A percentile compares a stretch with the other conserved stretches of the same genome.
These are phyloP conservation scores for Barbarea vulgaris DNA, from an alignment of 345 rosid species.

Conservation along the genomic window DNA sequence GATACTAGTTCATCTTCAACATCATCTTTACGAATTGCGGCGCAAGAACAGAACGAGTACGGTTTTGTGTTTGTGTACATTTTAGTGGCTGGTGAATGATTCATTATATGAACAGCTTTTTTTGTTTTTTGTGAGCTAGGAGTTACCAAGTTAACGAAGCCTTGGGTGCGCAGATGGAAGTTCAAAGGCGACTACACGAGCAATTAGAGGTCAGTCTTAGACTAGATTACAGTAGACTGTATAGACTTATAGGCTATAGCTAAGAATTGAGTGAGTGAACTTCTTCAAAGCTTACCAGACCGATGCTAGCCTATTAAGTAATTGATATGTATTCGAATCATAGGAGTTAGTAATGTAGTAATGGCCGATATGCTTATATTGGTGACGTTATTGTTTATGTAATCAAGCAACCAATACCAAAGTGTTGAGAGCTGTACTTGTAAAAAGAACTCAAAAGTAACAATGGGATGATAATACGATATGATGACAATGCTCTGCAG, in stretches of 20 bases:
- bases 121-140: constrained; percentile 46
- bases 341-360: too few species aligned
- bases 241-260: neutral
- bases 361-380: too few species aligned
- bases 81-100: neutral
- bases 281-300: neutral
- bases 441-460: too few species aligned
- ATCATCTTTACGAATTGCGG: constrained; percentile 58
- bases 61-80: too few species aligned
- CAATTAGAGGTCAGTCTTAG: constrained; percentile 73
- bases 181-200: constrained; percentile 88
- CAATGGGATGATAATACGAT: too few species aligned
- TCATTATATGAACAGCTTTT: neutral
- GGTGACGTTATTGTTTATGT: too few species aligned
- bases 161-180: constrained; percentile 95
- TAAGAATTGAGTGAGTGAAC: neutral
- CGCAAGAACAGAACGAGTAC: constrained; percentile 82
- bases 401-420: too few species aligned
- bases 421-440: too few species aligned
- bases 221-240: neutral
- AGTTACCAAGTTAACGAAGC: constrained; percentile 93
- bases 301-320: neutral
- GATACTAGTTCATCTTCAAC: constrained; percentile 80
- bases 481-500: too few species aligned
- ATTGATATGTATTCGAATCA: too few species aligned